Conservation (phyloP, 2,329 filamentous ascomycete genomes). For the Aspergillus sergii region DNA sequence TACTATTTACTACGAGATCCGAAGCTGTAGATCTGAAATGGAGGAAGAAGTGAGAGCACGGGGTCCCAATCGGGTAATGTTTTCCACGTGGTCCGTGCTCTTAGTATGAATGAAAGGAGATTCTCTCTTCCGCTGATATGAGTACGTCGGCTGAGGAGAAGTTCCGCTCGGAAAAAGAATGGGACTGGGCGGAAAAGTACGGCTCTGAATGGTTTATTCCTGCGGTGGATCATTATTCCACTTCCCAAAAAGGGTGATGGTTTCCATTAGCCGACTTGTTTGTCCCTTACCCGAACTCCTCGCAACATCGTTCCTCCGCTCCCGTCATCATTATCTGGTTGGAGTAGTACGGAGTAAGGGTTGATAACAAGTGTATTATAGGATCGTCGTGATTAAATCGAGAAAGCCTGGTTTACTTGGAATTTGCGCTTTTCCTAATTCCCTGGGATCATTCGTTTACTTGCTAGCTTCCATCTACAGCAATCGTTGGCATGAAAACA, state of each 20-base stretch:
- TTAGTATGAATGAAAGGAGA: neutral
- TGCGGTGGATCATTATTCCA: neutral
- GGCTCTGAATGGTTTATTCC: neutral
- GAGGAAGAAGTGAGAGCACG: neutral
- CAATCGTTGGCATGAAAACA: neutral
- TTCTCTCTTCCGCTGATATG: neutral
- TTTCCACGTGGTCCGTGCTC: constrained; percentile 20
- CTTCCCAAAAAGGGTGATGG: neutral
- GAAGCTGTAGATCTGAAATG: neutral
- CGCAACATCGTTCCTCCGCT: neutral
- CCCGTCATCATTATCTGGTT: neutral
- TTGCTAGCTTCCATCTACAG: neutral
- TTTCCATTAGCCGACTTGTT: neutral
- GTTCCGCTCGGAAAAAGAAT: neutral
- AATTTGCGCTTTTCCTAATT: neutral
- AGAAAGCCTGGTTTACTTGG: neutral
- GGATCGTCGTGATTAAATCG: neutral
- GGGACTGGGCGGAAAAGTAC: neutral
- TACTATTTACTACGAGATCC: neutral
- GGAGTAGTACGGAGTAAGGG: neutral
- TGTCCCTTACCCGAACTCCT: neutral
- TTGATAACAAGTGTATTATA: neutral
- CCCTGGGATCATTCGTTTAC: neutral
- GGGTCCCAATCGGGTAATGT: constrained; percentile 20
- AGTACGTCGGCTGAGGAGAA: neutral